Conservation (phyloP, 441 rosid species). For the Pelargonium australe region DNA sequence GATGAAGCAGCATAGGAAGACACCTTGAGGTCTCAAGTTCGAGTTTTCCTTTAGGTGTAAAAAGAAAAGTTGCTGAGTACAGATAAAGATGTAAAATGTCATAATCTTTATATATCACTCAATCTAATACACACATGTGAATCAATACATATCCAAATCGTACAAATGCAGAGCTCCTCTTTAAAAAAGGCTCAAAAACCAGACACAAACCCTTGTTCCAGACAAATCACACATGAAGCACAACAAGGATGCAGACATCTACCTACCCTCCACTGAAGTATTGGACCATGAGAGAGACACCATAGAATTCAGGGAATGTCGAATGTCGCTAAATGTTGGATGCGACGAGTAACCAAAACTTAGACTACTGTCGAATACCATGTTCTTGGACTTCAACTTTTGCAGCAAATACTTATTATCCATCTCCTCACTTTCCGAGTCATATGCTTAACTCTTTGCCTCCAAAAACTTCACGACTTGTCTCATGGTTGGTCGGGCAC, state of each 20-base stretch:
- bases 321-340: background rate
- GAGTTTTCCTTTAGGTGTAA: too few relatives aligned
- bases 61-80: too few relatives aligned
- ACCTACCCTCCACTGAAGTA: background rate
- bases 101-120: background rate
- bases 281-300: background rate
- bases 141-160: background rate
- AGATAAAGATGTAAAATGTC: background rate
- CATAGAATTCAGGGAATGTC: background rate
- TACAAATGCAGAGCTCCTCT: background rate
- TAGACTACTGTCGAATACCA: background rate
- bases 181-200: too few relatives aligned
- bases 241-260: background rate
- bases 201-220: too few relatives aligned
- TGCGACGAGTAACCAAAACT: background rate
- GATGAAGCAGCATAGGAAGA: too few relatives aligned
- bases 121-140: background rate
- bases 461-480: slow-evolving; percentile 60
- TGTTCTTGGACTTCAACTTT: background rate
- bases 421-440: slow-evolving; percentile 44
- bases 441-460: slow-evolving; percentile 41
- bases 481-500: slow-evolving; percentile 63
- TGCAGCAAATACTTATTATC: slow-evolving; percentile 23
- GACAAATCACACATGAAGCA: background rate
- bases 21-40: too few relatives aligned